Conservation (phyloP, 805 yeast genomes). For the Candida pseudoglaebosa region DNA sequence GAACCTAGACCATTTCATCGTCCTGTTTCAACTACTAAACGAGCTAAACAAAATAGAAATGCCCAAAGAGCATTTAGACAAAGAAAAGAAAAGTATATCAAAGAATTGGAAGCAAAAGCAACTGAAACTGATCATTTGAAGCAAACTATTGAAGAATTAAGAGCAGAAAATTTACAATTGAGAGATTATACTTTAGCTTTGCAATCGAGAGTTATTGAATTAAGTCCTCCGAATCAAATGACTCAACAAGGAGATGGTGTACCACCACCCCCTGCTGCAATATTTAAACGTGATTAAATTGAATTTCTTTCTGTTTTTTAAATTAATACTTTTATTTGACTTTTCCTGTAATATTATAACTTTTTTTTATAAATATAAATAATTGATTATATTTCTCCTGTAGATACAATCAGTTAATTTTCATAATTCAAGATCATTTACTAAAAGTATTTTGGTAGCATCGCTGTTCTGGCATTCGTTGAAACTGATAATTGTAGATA, state of each 20-base stretch:
- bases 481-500: no score
- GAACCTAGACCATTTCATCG: constrained; percentile 12
- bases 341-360: no score
- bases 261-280: constrained; percentile 14
- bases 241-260: constrained; percentile 5
- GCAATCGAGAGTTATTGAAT: constrained; percentile 61
- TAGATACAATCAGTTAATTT: no score
- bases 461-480: no score
- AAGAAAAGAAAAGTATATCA: constrained; percentile 76
- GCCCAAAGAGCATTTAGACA: constrained; percentile 91
- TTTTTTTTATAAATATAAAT: no score
- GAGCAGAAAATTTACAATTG: constrained; percentile 65
- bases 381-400: no score
- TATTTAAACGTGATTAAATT: constrained; percentile 4
- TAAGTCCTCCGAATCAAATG: constrained; percentile 16
- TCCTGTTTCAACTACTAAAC: constrained; percentile 60
- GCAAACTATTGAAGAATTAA: constrained; percentile 61
- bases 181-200: constrained; percentile 69
- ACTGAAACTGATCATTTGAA: constrained; percentile 58
- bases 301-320: background rate
- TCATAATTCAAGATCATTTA: no score
- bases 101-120: constrained; percentile 72
- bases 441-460: no score
- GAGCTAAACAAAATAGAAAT: constrained; percentile 88
- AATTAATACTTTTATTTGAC: no score